phyloP scores from a whole-genome alignment of 306 rosid species.

The Acacia acuminata region DNA sequence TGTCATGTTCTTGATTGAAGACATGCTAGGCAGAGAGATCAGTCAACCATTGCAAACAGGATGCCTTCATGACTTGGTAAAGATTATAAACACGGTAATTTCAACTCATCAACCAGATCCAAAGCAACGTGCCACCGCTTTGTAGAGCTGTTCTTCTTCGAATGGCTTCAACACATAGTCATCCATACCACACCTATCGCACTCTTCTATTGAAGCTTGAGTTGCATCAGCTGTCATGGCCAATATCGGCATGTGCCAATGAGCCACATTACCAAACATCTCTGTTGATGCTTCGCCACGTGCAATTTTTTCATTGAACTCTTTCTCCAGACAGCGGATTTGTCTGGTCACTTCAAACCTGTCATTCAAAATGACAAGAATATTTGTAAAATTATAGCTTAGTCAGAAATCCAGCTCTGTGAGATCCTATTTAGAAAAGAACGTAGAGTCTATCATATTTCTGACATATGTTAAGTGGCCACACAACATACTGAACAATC shows the following conservation, averaged over 20 bases:
- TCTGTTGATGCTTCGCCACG: conserved; percentile 58
- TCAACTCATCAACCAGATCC: conserved; percentile 41
- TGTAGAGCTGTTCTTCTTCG: conserved; percentile 78
- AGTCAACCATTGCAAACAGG: conserved; percentile 14
- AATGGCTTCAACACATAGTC: conserved; percentile 88
- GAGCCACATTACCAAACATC: conserved; percentile 52
- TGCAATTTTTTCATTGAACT: conserved; percentile 60
- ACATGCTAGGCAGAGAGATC: conserved; percentile 15
- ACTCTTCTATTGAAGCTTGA: conserved; percentile 77
- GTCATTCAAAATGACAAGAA: conserved; percentile 31
- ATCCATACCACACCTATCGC: conserved; percentile 92
- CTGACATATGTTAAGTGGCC: neutral
- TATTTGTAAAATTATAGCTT: conserved; percentile 18
- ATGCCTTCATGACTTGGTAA: neutral
- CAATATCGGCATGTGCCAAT: conserved; percentile 86
- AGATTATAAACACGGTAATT: conserved; percentile 22
- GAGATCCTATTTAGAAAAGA: conserved; percentile 26
- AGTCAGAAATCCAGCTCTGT: neutral
- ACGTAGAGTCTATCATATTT: conserved; percentile 13
- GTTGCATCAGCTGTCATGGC: conserved; percentile 97
- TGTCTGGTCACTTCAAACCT: conserved; percentile 81
- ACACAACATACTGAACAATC: neutral
- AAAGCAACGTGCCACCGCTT: conserved; percentile 62
- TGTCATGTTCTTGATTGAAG: neutral
- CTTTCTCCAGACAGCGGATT: conserved; percentile 61